A percentile compares a stretch with the other conserved stretches of the same genome.
These are phyloP conservation scores for Diaporthe vaccinii DNA, from an alignment of 2,329 filamentous ascomycete species.

Conservation along the genomic window DNA sequence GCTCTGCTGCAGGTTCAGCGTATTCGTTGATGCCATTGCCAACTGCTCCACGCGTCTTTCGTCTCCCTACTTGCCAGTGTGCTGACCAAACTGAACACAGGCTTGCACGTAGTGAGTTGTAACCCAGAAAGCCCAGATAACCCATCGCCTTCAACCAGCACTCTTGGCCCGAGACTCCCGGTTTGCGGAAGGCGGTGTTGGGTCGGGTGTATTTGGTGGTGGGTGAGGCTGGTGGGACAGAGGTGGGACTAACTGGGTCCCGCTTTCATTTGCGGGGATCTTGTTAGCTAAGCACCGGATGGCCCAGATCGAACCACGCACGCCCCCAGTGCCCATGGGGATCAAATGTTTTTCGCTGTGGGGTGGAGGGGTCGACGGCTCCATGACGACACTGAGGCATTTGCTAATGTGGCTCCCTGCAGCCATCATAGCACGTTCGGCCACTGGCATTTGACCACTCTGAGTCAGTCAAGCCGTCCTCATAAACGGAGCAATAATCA, in stretches of 20 bases:
- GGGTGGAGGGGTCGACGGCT: neutral
- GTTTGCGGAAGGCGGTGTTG: neutral
- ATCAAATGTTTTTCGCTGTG: neutral
- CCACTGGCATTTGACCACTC: neutral
- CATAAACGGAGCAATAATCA: neutral
- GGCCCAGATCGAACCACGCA: neutral
- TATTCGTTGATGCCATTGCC: no score
- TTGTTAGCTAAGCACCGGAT: neutral
- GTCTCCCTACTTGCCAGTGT: no score
- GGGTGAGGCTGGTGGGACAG: neutral
- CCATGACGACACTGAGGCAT: conserved; percentile 4
- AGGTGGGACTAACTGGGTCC: neutral
- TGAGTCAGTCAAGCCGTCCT: neutral
- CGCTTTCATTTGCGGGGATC: neutral
- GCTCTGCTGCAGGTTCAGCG: no score
- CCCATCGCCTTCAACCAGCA: neutral
- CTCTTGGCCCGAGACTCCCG: neutral
- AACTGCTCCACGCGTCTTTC: no score
- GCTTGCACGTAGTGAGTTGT: no score
- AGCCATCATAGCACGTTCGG: neutral
- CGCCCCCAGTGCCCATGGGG: neutral
- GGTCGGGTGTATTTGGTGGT: neutral
- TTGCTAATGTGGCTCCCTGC: neutral
- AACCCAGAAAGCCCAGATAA: neutral
- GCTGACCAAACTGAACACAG: no score